A percentile compares a stretch with the other conserved stretches of the same genome.
Conservation (phyloP, 345 rosid species). For the Acer campestre region DNA sequence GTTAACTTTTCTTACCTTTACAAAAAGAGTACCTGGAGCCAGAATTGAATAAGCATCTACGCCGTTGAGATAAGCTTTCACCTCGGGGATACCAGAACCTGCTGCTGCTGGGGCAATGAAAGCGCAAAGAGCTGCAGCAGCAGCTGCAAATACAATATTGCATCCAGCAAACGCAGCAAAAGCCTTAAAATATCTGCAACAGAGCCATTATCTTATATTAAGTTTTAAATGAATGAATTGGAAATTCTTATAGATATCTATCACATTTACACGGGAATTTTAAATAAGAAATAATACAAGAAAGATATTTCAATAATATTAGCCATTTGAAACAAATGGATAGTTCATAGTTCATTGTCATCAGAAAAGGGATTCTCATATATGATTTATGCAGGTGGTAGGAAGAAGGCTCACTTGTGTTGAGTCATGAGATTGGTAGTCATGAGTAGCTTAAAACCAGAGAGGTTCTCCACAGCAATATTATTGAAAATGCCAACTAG, state of each 20-base stretch:
- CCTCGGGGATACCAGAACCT: constrained; percentile 58
- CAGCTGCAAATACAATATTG: constrained; percentile 37
- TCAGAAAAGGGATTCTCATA: not conserved
- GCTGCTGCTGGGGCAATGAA: constrained; percentile 51
- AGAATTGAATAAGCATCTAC: constrained; percentile 46
- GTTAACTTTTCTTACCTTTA: constrained; percentile 38
- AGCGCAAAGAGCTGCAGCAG: constrained; percentile 46
- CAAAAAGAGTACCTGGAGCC: constrained; percentile 50
- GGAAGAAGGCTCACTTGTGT: constrained; percentile 29
- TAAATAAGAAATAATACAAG: too few relatives aligned
- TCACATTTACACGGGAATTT: too few relatives aligned
- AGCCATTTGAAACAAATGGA: too few relatives aligned
- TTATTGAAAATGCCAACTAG: constrained; percentile 43
- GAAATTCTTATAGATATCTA: too few relatives aligned
- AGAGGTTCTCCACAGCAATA: constrained; percentile 41
- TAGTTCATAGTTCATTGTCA: too few relatives aligned
- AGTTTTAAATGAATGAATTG: too few relatives aligned
- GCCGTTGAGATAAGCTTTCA: constrained; percentile 59
- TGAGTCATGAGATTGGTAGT: constrained; percentile 33
- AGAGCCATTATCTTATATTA: constrained; percentile 16
- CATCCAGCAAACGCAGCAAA: constrained; percentile 36
- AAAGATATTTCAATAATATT: too few relatives aligned
- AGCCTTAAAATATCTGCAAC: constrained; percentile 45
- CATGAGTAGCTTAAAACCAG: constrained; percentile 47
- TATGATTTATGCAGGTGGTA: not conserved